phyloP scores from a whole-genome alignment of 106 monocot genomes.

The Dioscorea dumetorum region DNA sequence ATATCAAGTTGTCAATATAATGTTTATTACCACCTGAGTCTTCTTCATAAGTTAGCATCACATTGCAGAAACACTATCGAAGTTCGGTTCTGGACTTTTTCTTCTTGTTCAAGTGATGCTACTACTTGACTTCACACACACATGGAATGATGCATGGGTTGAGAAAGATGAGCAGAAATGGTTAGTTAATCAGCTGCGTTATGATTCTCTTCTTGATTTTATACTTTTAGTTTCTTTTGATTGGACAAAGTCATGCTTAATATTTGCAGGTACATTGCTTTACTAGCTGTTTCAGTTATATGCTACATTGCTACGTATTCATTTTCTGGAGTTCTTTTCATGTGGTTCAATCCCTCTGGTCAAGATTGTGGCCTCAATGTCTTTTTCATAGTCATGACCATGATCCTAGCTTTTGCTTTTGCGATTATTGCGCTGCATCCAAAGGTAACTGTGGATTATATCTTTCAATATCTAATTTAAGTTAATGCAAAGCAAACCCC shows the following conservation, averaged over 20 bases:
- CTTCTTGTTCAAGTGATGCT: conserved; percentile 86
- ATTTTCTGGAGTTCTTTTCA: conserved; percentile 77
- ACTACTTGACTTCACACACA: conserved; percentile 73
- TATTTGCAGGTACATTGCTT: conserved; percentile 77
- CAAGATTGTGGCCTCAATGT: conserved; percentile 86
- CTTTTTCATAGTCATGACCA: conserved; percentile 85
- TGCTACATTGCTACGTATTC: conserved; percentile 74
- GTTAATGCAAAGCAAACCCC: too few species aligned
- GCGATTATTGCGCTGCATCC: conserved; percentile 78
- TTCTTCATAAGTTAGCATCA: background rate
- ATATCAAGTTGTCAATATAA: too few species aligned
- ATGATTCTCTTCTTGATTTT: conserved; percentile 1
- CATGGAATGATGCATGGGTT: conserved; percentile 92
- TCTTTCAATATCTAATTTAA: too few species aligned
- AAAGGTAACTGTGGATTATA: conserved; percentile 30
- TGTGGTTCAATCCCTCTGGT: conserved; percentile 95
- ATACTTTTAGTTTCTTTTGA: background rate
- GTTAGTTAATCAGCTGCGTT: conserved; percentile 16
- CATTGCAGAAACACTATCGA: conserved; percentile 69
- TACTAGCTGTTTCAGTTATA: conserved; percentile 53
- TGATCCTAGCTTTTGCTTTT: conserved; percentile 81
- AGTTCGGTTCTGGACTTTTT: conserved; percentile 89
- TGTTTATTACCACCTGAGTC: too few species aligned
- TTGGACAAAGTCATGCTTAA: background rate
- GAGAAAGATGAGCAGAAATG: conserved; percentile 94